A percentile compares a stretch with the other conserved stretches of the same genome.
Conservation (phyloP, 352 stramenopile species). For the Thalassiosira ordinaria region DNA sequence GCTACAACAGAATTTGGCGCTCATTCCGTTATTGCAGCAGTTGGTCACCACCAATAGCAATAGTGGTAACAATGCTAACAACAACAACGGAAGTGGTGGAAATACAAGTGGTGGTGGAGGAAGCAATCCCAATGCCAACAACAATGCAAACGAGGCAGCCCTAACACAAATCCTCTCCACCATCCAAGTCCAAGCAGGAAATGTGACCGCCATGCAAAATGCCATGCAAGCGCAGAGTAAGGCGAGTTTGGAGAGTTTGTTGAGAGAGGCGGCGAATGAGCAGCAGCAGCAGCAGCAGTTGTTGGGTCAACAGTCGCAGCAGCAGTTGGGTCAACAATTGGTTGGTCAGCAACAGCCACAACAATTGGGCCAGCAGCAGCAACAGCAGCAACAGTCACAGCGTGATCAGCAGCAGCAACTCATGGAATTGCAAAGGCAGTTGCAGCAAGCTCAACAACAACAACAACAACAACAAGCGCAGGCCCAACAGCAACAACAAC, state of each 20-base stretch:
- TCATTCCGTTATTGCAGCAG: neutral
- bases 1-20: conserved; percentile 9
- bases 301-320: neutral
- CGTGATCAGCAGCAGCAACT: no score
- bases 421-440: no score
- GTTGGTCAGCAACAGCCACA: no score
- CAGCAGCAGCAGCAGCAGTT: neutral
- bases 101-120: no score
- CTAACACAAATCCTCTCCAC: neutral
- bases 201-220: neutral
- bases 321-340: no score
- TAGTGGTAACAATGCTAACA: neutral
- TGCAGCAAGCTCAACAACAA: neutral
- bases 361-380: neutral
- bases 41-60: neutral
- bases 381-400: neutral
- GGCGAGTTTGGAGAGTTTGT: neutral
- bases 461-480: no score
- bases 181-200: neutral
- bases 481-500: no score
- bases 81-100: neutral
- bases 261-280: neutral
- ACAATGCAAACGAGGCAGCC: neutral
- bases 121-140: neutral
- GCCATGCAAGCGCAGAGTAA: neutral